Conservation (phyloP, 73 alveolate species). For the Vitrella brassicaformis region DNA sequence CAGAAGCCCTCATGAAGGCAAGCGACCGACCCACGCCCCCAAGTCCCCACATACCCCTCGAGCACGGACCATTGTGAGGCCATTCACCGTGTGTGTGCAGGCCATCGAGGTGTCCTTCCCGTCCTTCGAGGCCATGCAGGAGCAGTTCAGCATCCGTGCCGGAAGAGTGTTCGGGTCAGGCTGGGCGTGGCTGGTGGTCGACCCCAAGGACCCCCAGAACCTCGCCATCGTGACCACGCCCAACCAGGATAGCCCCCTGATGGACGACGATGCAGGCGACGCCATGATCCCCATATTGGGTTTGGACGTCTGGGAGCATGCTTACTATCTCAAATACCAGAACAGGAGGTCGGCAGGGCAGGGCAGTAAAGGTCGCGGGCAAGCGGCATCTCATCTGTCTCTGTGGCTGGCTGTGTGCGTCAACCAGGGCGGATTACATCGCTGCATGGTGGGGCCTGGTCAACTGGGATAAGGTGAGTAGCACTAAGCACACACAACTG, state of each 20-base stretch:
- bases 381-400: no score
- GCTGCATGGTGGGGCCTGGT: constrained; percentile 47
- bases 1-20: neutral
- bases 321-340: constrained; percentile 48
- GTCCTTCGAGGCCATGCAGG: neutral
- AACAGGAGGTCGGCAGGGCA: no score
- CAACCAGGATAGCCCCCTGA: constrained; percentile 49
- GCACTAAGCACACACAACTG: no score
- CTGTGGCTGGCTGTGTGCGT: no score
- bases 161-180: constrained; percentile 41
- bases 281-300: constrained; percentile 44
- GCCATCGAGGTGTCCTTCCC: neutral
- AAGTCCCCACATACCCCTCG: no score
- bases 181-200: constrained; percentile 42
- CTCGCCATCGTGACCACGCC: constrained; percentile 40
- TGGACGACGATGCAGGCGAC: constrained; percentile 42
- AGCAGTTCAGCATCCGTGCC: neutral
- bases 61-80: no score
- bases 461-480: constrained; percentile 41
- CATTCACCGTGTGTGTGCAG: no score
- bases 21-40: no score
- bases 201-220: constrained; percentile 6
- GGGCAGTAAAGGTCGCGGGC: no score
- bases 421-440: constrained; percentile 49
- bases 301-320: constrained; percentile 54